These are phyloP conservation scores for Phytophthora parvispora DNA, from an alignment of 352 stramenopile genomes.

Conservation along the genomic window DNA sequence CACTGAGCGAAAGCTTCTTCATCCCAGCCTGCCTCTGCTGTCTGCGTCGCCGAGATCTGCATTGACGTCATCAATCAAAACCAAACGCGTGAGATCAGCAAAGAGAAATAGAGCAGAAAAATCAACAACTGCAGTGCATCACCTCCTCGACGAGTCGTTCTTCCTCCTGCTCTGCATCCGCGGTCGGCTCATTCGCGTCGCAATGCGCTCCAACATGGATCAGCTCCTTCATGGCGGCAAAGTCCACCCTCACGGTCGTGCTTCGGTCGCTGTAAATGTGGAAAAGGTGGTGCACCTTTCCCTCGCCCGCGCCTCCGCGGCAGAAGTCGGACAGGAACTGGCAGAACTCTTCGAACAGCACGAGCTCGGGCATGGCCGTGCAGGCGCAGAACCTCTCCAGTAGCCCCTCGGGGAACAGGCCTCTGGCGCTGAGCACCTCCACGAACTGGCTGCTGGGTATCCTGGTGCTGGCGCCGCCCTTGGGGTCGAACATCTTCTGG, in stretches of 20 bases:
- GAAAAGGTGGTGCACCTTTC: constrained; percentile 66
- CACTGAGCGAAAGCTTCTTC: constrained; percentile 65
- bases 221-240: constrained; percentile 54
- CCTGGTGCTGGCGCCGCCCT: constrained; percentile 73
- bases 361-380: constrained; percentile 52
- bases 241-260: constrained; percentile 42
- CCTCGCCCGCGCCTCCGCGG: constrained; percentile 46
- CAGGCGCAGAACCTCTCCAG: constrained; percentile 58
- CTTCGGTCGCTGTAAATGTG: constrained; percentile 57
- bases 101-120: too few relatives aligned
- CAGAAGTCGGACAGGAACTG: constrained; percentile 83
- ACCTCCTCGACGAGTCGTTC: constrained; percentile 56
- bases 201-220: constrained; percentile 43
- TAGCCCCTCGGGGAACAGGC: constrained; percentile 55
- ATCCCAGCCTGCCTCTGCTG: constrained; percentile 46
- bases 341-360: constrained; percentile 89
- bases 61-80: constrained; percentile 3
- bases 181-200: constrained; percentile 15
- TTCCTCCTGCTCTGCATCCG: constrained; percentile 44
- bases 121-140: neutral
- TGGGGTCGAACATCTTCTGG: constrained; percentile 78
- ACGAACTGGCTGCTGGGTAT: constrained; percentile 74
- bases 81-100: neutral
- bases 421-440: constrained; percentile 50
- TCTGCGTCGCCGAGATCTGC: constrained; percentile 52